Percentiles rank a stretch among this genome's conserved stretches.
phyloP scores from a whole-genome alignment of 2,329 filamentous ascomycete species.

The Neodidymelliopsis sp. region DNA sequence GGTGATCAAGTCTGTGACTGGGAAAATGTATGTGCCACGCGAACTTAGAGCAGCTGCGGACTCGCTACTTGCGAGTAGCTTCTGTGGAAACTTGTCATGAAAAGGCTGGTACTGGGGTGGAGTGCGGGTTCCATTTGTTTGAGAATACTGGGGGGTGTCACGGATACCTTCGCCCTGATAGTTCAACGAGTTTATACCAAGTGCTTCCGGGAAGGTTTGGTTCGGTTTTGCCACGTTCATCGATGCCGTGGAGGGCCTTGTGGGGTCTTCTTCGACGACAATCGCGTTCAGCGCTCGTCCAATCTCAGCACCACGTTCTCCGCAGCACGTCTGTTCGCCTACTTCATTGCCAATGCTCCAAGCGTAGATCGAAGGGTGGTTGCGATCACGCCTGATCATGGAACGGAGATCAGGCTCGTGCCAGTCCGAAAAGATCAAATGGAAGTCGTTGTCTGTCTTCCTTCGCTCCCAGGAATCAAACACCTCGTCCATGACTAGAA shows the following conservation, averaged over 20 bases:
- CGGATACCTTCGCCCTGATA: conserved; percentile 60
- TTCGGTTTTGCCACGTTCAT: conserved; percentile 57
- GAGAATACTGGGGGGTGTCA: conserved; percentile 38
- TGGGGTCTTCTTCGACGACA: conserved; percentile 55
- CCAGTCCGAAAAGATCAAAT: conserved; percentile 62
- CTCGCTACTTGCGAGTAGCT: conserved; percentile 46
- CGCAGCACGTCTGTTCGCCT: conserved; percentile 53
- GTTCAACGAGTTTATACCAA: conserved; percentile 61
- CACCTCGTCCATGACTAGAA: conserved; percentile 62
- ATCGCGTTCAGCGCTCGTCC: conserved; percentile 52
- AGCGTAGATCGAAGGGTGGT: conserved; percentile 61
- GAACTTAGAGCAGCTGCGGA: conserved; percentile 54
- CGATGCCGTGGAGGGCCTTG: conserved; percentile 53
- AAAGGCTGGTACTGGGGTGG: conserved; percentile 54
- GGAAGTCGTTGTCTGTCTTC: conserved; percentile 60
- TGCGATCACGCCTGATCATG: conserved; percentile 63
- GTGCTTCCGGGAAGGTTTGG: conserved; percentile 47
- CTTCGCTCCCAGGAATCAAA: conserved; percentile 61
- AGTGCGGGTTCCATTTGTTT: conserved; percentile 38
- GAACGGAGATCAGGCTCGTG: conserved; percentile 60
- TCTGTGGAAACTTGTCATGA: conserved; percentile 54
- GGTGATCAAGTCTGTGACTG: conserved; percentile 51
- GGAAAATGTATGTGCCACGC: conserved; percentile 62
- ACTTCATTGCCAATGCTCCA: conserved; percentile 66
- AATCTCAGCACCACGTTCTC: conserved; percentile 39